Base-by-base conservation (phyloP, 768 basidiomycete genomes). In the Tylopilus balloui region DNA sequence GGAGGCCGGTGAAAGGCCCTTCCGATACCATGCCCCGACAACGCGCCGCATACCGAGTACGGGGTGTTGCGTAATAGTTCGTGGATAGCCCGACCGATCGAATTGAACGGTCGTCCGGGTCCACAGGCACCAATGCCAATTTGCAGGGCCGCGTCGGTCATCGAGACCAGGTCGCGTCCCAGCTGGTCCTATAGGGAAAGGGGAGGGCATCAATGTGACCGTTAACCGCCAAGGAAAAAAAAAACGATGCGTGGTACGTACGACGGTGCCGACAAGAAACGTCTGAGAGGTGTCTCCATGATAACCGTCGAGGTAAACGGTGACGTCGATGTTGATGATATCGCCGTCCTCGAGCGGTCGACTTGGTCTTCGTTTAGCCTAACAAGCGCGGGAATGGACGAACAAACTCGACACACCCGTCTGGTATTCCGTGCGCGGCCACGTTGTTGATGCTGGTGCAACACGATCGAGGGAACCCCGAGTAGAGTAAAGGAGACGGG, bases 281-380 rank as follows among this genome's bases (percentile, higher is more conserved):
- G 87, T 95, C 43, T 77, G 70, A 0, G 91, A 92, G 0, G 92
- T 94, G 58, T 95, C 93, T 1, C 93, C 93, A 56, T 95, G 92
- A 66, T 81, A 92, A 2, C 88, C 86, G 48, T 89, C 69, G n/a
- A 85, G 69, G 64, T 79, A 94, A 8, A 94, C 75, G 1, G 93
- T 94, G 9, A 96, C 68, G 65, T 96, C 93, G 37, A 95, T 74
- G 64, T 93, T 93, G 58, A 96, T 73, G 39, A 96, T 87, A 53
- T 96, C 93, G 1, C 86, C 87, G 39, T 88, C 74, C 62, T 86
- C 78, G 3, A 96, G 75, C 0, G 80, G 81, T 29, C 92, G 88
- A 49, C 92, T 93, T 93, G 21, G 38, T 50, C 48, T n/a, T 19
- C n/a, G n/a, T 51, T n/a, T 42, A 48, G 54, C 20, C 34, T n/a